Percentiles rank a stretch among this genome's conserved stretches.
Evolutionary conservation across 164 flowering plant genomes (phyloP).

Genomic region (Berberis vulgaris): DNA sequence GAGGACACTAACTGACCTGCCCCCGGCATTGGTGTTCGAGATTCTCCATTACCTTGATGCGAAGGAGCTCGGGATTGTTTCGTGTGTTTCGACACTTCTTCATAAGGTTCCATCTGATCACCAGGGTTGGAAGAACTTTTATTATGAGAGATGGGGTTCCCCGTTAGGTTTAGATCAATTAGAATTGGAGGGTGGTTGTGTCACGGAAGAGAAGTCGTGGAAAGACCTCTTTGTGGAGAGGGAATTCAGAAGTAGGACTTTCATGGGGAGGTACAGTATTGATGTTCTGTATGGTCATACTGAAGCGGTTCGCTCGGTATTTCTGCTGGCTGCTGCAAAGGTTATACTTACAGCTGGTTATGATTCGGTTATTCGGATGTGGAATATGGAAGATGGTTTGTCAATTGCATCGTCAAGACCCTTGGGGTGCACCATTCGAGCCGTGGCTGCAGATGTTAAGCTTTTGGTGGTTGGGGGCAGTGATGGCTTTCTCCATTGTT

Average conservation of each 20-base stretch:
- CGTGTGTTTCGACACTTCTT: slow-evolving; percentile 36
- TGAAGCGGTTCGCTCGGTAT: slow-evolving; percentile 74
- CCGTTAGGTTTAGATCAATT: slow-evolving; percentile 25
- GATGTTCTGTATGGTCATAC: slow-evolving; percentile 79
- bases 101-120: slow-evolving; percentile 65
- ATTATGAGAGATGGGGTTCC: slow-evolving; percentile 84
- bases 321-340: slow-evolving; percentile 55
- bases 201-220: slow-evolving; percentile 62
- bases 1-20: too few species aligned
- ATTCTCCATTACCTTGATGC: too few species aligned
- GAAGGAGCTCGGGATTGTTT: slow-evolving; percentile 26
- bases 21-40: too few species aligned
- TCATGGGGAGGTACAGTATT: slow-evolving; percentile 36
- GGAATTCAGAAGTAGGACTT: slow-evolving; percentile 59
- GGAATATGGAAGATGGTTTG: slow-evolving; percentile 84
- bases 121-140: slow-evolving; percentile 76
- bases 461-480: slow-evolving; percentile 86
- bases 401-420: slow-evolving; percentile 52
- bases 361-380: slow-evolving; percentile 52
- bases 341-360: slow-evolving; percentile 79
- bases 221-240: slow-evolving; percentile 80
- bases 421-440: slow-evolving; percentile 81
- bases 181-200: slow-evolving; percentile 12
- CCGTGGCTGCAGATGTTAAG: slow-evolving; percentile 70
- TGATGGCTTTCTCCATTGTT: slow-evolving; percentile 74